Percentiles rank a stretch among this genome's conserved stretches.
These are phyloP conservation scores for Silene noctiflora DNA, from an alignment of 179 eudicot genomes.

Conservation along the genomic window DNA sequence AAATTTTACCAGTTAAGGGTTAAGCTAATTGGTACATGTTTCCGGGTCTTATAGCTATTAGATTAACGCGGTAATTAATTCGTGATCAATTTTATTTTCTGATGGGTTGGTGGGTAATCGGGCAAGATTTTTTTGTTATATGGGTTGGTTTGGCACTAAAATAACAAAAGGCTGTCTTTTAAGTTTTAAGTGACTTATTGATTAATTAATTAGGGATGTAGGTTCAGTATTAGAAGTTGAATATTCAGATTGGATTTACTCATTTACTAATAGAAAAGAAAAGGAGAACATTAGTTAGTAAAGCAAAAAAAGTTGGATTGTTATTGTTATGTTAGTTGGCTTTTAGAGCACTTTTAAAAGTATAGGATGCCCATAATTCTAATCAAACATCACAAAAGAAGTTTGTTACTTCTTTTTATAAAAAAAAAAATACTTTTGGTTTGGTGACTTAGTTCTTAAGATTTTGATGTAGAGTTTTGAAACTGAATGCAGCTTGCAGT, in stretches of 20 bases:
- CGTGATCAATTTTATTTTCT: too few species aligned
- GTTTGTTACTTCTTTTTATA: neutral
- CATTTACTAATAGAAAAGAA: neutral
- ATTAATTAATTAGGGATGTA: too few species aligned
- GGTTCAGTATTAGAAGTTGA: neutral
- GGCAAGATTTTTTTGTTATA: too few species aligned
- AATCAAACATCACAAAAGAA: constrained; percentile 18
- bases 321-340: constrained; percentile 23
- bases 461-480: neutral
- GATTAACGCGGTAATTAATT: too few species aligned
- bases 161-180: too few species aligned
- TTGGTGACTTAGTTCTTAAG: constrained; percentile 7
- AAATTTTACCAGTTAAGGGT: too few species aligned
- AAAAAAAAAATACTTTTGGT: neutral
- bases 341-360: constrained; percentile 12
- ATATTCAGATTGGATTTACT: constrained; percentile 12
- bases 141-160: too few species aligned
- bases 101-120: too few species aligned
- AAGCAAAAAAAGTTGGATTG: constrained; percentile 15
- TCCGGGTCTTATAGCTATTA: too few species aligned
- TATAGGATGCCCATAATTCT: constrained; percentile 33
- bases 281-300: neutral
- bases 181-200: too few species aligned
- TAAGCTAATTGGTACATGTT: too few species aligned
- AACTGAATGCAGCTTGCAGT: constrained; percentile 62